Conservation (phyloP, 345 rosid species). For the Bruguiera parviflora region DNA sequence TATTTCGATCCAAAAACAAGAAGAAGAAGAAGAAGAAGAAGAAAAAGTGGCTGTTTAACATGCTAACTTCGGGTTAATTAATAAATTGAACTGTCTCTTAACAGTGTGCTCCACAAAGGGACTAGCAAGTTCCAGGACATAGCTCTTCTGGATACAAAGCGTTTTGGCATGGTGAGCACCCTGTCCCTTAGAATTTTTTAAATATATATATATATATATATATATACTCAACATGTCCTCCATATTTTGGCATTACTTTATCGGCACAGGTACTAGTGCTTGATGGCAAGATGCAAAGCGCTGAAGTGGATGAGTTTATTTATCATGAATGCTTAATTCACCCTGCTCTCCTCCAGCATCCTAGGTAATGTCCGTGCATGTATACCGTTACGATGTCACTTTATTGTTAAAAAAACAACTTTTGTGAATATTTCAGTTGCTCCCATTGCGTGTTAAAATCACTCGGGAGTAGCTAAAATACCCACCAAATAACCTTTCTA, state of each 20-base stretch:
- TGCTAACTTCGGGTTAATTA: neutral
- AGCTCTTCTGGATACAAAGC: constrained; percentile 78
- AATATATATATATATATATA: neutral
- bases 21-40: too few species aligned
- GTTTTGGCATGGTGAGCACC: constrained; percentile 67
- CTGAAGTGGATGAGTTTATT: constrained; percentile 87
- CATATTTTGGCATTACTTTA: neutral
- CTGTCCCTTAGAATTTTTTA: neutral
- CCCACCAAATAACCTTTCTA: too few species aligned
- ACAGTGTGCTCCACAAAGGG: constrained; percentile 74
- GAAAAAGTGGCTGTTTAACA: too few species aligned
- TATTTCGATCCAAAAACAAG: too few species aligned
- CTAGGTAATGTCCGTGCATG: constrained; percentile 48
- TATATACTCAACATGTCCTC: neutral
- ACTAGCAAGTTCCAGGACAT: constrained; percentile 81
- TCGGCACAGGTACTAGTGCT: constrained; percentile 66
- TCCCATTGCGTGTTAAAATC: too few species aligned
- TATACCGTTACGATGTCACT: neutral
- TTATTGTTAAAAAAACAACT: neutral
- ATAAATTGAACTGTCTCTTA: neutral
- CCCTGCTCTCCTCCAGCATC: constrained; percentile 73
- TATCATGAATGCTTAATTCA: constrained; percentile 94
- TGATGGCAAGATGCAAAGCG: constrained; percentile 98
- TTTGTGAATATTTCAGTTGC: too few species aligned
- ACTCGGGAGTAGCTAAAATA: too few species aligned